Evolutionary conservation across 768 basidiomycete species (phyloP).

Genomic region (Termitomyces sp.): DNA sequence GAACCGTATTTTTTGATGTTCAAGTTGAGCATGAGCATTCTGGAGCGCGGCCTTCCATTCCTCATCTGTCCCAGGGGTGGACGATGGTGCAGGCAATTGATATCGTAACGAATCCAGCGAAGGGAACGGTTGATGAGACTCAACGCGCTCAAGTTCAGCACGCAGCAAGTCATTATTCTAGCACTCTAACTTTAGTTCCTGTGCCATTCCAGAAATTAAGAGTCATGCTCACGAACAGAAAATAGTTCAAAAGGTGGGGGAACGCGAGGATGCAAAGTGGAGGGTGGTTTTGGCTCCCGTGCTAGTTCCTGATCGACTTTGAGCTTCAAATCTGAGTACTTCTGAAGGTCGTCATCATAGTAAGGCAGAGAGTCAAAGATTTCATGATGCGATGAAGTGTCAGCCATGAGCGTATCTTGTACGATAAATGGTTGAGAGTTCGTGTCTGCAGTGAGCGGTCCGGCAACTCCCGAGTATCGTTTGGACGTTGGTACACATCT

Average conservation of each 20-base stretch:
- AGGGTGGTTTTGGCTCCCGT: constrained; percentile 57
- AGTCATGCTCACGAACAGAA: constrained; percentile 50
- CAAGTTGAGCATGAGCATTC: constrained; percentile 78
- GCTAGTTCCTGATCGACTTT: constrained; percentile 76
- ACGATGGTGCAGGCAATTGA: constrained; percentile 63
- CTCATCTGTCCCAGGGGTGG: constrained; percentile 59
- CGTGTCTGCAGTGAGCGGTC: not conserved
- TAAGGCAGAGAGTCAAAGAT: constrained; percentile 89
- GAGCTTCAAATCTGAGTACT: constrained; percentile 61
- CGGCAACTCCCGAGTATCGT: constrained; percentile 18
- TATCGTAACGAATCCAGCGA: constrained; percentile 70
- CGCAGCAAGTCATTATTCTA: constrained; percentile 68
- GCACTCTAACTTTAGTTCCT: constrained; percentile 2
- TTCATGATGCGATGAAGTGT: constrained; percentile 17
- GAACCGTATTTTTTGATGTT: constrained; percentile 80
- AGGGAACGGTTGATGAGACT: constrained; percentile 56
- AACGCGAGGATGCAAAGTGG: constrained; percentile 62
- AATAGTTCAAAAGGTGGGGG: constrained; percentile 65
- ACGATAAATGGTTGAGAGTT: not conserved
- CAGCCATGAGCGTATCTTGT: constrained; percentile 18
- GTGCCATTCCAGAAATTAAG: not conserved
- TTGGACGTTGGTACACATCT: not conserved
- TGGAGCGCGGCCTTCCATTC: constrained; percentile 72
- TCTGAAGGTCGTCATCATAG: constrained; percentile 89
- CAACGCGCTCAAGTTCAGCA: constrained; percentile 73